A percentile compares a stretch with the other conserved stretches of the same genome.
phyloP scores from a whole-genome alignment of 192 early-diverging fungal genomes.

The Spinellus fusiger region DNA sequence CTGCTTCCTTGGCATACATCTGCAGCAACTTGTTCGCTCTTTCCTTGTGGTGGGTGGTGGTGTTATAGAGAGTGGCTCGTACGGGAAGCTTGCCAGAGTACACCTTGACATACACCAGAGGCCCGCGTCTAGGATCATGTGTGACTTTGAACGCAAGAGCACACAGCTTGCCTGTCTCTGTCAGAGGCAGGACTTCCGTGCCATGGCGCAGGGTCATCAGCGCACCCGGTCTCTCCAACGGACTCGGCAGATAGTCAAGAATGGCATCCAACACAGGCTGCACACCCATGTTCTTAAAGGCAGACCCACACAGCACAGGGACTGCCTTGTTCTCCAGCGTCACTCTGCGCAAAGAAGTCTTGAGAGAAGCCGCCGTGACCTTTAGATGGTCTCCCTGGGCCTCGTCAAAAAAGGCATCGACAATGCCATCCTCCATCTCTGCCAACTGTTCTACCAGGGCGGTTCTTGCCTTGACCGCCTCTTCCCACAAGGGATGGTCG shows the following conservation, averaged over 20 bases:
- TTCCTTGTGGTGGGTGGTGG: constrained; percentile 62
- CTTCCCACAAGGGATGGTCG: constrained; percentile 33
- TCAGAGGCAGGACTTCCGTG: constrained; percentile 35
- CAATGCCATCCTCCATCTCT: constrained; percentile 75
- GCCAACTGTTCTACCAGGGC: constrained; percentile 77
- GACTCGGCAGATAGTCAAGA: constrained; percentile 78
- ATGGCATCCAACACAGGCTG: constrained; percentile 90
- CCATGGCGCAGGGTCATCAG: constrained; percentile 47
- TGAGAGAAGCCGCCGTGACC: constrained; percentile 56
- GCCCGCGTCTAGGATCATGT: constrained; percentile 78
- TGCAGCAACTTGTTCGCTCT: constrained; percentile 77
- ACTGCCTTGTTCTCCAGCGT: constrained; percentile 65
- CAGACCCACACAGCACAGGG: constrained; percentile 84
- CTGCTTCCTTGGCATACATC: constrained; percentile 87
- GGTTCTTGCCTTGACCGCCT: constrained; percentile 51
- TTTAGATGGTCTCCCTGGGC: constrained; percentile 69
- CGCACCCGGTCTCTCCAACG: constrained; percentile 60
- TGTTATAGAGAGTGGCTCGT: constrained; percentile 63
- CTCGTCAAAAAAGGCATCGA: constrained; percentile 75
- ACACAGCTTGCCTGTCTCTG: constrained; percentile 54
- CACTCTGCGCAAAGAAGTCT: constrained; percentile 60
- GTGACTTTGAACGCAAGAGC: constrained; percentile 94
- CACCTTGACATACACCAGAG: constrained; percentile 86
- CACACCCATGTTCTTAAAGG: constrained; percentile 87
- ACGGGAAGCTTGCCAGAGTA: constrained; percentile 76